Evolutionary conservation across 495 filamentous ascomycete species (phyloP).

Genomic region (Hypoxylon fragiforme): DNA sequence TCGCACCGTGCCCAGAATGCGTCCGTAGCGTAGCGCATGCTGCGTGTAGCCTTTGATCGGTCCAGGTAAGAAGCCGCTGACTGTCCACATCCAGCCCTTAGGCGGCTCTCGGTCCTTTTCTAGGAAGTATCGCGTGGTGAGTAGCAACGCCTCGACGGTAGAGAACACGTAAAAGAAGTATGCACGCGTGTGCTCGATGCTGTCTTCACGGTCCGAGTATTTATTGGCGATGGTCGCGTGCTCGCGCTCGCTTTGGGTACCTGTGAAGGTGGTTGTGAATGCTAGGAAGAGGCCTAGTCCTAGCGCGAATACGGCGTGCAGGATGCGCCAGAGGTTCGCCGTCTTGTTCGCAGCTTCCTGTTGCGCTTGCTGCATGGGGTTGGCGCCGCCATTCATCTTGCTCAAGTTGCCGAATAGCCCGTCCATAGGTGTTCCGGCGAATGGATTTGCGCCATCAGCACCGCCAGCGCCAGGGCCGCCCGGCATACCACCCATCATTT

Average conservation of each 20-base stretch:
- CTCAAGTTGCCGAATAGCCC: constrained; percentile 31
- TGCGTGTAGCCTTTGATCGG: constrained; percentile 59
- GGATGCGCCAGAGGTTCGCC: constrained; percentile 68
- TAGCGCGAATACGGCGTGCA: constrained; percentile 76
- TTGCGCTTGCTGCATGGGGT: constrained; percentile 47
- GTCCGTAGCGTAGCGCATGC: constrained; percentile 66
- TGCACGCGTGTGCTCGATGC: constrained; percentile 29
- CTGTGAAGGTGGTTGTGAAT: constrained; percentile 64
- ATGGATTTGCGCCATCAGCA: constrained; percentile 42
- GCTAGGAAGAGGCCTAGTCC: constrained; percentile 71
- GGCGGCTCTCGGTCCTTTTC: constrained; percentile 52
- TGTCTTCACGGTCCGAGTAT: constrained; percentile 18
- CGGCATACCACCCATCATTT: constrained; percentile 54
- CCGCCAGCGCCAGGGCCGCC: constrained; percentile 41
- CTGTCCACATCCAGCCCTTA: constrained; percentile 61
- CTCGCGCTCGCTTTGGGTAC: constrained; percentile 53
- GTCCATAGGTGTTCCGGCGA: constrained; percentile 33
- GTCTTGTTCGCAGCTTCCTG: constrained; percentile 44
- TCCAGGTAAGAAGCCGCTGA: constrained; percentile 61
- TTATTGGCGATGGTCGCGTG: constrained; percentile 16
- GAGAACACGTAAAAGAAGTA: constrained; percentile 75
- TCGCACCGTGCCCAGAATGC: constrained; percentile 65
- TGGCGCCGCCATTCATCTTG: constrained; percentile 40
- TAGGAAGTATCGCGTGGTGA: constrained; percentile 66
- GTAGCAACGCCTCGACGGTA: constrained; percentile 75